Evolutionary conservation across 2,329 filamentous ascomycete genomes (phyloP).

Genomic region (Coniosporium tulheliwenetii): DNA sequence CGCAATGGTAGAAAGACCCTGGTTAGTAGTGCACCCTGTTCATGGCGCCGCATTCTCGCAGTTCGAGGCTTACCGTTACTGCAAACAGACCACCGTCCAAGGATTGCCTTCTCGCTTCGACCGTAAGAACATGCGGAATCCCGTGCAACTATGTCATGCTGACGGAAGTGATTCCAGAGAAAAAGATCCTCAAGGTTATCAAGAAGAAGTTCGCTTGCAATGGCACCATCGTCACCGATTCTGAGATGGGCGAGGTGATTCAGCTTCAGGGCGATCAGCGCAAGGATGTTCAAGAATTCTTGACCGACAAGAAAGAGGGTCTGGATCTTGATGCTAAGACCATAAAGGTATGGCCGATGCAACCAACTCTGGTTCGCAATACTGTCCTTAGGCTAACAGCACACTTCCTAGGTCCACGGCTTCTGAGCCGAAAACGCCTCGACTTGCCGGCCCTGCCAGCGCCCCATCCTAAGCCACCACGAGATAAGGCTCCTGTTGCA

Average conservation of each 20-base stretch:
- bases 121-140: constrained; percentile 7
- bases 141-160: too few species aligned
- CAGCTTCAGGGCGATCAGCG: constrained; percentile 99
- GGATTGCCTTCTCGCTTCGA: constrained; percentile 98
- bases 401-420: constrained; percentile 37
- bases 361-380: background rate
- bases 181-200: constrained; percentile 93
- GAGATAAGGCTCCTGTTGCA: too few species aligned
- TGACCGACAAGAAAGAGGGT: constrained; percentile 89
- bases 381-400: constrained; percentile 2
- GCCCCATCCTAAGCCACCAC: too few species aligned
- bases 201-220: constrained; percentile 99
- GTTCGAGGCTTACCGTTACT: too few species aligned
- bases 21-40: constrained; percentile 12
- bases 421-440: constrained; percentile 36
- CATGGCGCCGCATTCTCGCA: too few species aligned
- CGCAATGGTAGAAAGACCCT: constrained; percentile 99
- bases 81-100: constrained; percentile 66
- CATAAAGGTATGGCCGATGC: constrained; percentile 56
- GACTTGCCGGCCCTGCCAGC: constrained; percentile 8
- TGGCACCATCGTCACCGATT: constrained; percentile 96
- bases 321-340: constrained; percentile 89
- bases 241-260: constrained; percentile 97
- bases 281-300: constrained; percentile 96
- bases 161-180: constrained; percentile 61